Evolutionary conservation across 2,329 filamentous ascomycete genomes (phyloP).

Genomic region (Fusarium secorum): DNA sequence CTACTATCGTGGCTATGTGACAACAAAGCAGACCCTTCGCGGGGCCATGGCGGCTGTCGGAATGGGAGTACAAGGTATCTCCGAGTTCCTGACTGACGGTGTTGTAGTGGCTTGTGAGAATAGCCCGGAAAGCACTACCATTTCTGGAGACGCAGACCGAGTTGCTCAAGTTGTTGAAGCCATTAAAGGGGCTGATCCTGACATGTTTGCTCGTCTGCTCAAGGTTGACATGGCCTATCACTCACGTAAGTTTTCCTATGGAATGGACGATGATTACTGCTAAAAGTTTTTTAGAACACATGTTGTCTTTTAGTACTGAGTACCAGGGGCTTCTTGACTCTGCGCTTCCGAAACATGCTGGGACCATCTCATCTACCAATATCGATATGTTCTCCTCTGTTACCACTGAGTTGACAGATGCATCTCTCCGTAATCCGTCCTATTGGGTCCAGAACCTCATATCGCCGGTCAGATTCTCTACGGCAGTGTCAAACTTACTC

Average conservation of each 20-base stretch:
- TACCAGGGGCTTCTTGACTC: background rate
- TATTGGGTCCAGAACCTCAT: slow-evolving; percentile 53
- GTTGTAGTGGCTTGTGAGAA: slow-evolving; percentile 22
- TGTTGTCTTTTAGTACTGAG: background rate
- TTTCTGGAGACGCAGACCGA: background rate
- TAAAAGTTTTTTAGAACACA: too few species aligned
- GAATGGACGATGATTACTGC: too few species aligned
- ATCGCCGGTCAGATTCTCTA: slow-evolving; percentile 50
- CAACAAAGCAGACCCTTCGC: background rate
- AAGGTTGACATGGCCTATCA: slow-evolving; percentile 15
- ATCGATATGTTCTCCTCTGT: slow-evolving; percentile 49
- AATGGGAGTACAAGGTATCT: background rate
- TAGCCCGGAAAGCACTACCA: background rate
- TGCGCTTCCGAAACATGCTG: background rate
- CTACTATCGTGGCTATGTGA: slow-evolving; percentile 6
- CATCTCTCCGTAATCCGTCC: slow-evolving; percentile 45
- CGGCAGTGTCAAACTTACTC: slow-evolving; percentile 7
- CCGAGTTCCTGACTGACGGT: background rate
- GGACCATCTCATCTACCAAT: accelerated
- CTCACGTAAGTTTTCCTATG: too few species aligned
- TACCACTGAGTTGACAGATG: slow-evolving; percentile 48
- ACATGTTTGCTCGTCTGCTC: background rate
- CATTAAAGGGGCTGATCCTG: background rate
- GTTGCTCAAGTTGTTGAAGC: background rate
- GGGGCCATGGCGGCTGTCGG: slow-evolving; percentile 17